Percentiles rank a stretch among this genome's conserved stretches.
Conservation (phyloP, 2,329 filamentous ascomycete species). For the Geosmithia flava region DNA sequence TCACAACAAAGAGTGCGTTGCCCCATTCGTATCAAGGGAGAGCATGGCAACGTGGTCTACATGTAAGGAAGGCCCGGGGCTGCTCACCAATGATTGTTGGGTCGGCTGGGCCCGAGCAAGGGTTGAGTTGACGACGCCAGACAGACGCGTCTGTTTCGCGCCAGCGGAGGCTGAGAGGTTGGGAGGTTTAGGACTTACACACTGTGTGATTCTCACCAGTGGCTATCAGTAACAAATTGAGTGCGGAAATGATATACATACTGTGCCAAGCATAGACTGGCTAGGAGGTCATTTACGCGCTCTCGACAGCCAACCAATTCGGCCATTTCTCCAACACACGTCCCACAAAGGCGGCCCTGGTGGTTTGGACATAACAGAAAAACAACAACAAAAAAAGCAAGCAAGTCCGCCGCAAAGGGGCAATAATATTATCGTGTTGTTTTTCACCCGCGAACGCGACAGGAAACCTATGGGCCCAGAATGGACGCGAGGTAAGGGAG, state of each 20-base stretch:
- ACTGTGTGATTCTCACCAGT: not conserved
- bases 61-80: not conserved
- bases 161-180: not conserved
- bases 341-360: not conserved
- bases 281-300: not conserved
- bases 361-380: not conserved
- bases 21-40: not conserved
- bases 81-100: not conserved
- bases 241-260: not conserved
- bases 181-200: not conserved
- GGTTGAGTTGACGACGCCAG: not conserved
- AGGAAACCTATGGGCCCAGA: not conserved
- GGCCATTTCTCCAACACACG: not conserved
- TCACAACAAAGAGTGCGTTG: not conserved
- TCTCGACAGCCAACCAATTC: not conserved
- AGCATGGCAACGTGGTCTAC: not conserved
- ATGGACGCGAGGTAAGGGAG: not conserved
- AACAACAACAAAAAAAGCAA: not conserved
- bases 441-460: not conserved
- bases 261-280: not conserved
- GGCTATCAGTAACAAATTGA: not conserved
- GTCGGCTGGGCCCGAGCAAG: not conserved
- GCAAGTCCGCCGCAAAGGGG: not conserved
- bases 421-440: not conserved
- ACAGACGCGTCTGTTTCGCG: not conserved